Evolutionary conservation across 345 rosid genomes (phyloP), one percentile per base, ranked within the genome.

Genomic region (Hirschfeldia incana): DNA sequence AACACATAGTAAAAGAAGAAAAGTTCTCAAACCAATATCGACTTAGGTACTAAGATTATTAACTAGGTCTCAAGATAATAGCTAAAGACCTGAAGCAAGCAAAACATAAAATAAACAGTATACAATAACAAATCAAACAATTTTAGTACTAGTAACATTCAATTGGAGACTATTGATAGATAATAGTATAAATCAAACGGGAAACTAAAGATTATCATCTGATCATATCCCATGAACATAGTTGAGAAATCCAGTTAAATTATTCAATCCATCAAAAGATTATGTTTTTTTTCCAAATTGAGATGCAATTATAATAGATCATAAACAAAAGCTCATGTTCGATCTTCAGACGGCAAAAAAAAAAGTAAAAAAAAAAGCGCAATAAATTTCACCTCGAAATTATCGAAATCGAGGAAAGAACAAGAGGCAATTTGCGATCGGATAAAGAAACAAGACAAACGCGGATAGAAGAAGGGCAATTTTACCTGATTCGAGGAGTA

Each of bases 401-500:
- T 12, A 2, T 53, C 2, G 58, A 73, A 44, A 67, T 30, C 49
- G 9, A 57, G 57, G 67, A 57, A 63, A 53, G n/a, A 28, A 27
- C 36, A 7, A 15, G 37, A 57, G 2, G 15, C n/a, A 61, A 62
- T 32, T n/a, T 2, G 32, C 13, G 34, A 64, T 30, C 66, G 0
- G 73, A 1, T 32, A 1, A 58, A 12, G 36, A 78, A 17, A 37
- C 8, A 16, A 9, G 16, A 37, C 32, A 11, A 30, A 30, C 15
- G 10, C 16, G 6, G 37, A 33, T 1, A 4, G 46, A 51, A 46
- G 34, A 37, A 26, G 27, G 37, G n/a, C 0, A 49, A 44, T 4
- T 28, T 4, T 70, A 80, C 83, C 79, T 80, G 83, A 75, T 64
- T 65, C 68, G 46, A 30, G 13, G 58, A 58, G n/a, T 69, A 16